Evolutionary conservation across 148 eudicot genomes (phyloP), one percentile per base, ranked within the genome.

Genomic region (Talinum fruticosum): DNA sequence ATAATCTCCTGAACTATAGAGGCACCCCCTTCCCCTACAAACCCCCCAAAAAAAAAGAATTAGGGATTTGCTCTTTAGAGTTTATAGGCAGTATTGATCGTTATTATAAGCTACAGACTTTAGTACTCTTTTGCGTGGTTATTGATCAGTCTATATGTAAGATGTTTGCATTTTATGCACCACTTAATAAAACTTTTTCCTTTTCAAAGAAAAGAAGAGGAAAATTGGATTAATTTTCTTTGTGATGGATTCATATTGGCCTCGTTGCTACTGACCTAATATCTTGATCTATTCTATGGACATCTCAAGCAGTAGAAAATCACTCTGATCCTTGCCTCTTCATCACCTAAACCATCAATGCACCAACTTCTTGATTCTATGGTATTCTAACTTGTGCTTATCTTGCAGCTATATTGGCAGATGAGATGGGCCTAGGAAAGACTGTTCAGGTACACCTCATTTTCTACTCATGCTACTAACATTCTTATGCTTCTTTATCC

Each of bases 381-480:
- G 41, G 33, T 35, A 32, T 57, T 35, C 61, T 47, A 30, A 64
- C 65, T 44, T 33, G 26, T 29, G 72, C 78, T 73, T 75, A 16
- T 77, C 71, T 10, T 88, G 90, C 97, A 95, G 99, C 99, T 65
- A 95, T 95, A 83, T 88, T 95, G 87, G 99, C 99, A 30, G 99
- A 95, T 84, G 99, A 95, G 87, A 95, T 95, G 99, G 99, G 99
- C 75, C 97, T 95, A 82, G 99, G 99, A 41, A 95, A 95, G 86
- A 95, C 99, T 69, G 85, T 95, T 81, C 99, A 95, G 97, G 99
- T 95, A 79, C 53, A 18, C 24, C 77, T 76, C 44, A 21, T 32
- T 82, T 44, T 26, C n/a, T 18, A 21, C 38, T 37, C 15, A 29
- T 66, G 37, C 71, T 26, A 32, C 18, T 16, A 66, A n/a, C 44